Evolutionary conservation across 148 eudicot genomes (phyloP).

Genomic region (Amaranthus hypochondriacus): DNA sequence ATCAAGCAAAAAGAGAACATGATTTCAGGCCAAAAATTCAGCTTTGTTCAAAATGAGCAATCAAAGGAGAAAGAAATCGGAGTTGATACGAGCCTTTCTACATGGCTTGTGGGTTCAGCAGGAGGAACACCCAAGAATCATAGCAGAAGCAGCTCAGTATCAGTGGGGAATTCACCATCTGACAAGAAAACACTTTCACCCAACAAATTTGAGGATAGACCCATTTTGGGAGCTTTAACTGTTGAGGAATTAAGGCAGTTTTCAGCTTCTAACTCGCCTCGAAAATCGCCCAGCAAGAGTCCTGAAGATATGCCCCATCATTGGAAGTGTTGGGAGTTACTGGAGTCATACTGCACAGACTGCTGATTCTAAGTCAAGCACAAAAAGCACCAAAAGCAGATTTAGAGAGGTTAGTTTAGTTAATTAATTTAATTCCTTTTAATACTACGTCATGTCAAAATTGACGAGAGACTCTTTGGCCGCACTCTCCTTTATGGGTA

Average conservation of each 20-base stretch:
- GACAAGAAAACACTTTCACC: conserved; percentile 29
- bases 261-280: conserved; percentile 39
- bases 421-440: not conserved
- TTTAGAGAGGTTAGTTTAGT: conserved; percentile 32
- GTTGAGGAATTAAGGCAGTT: conserved; percentile 40
- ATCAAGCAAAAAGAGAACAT: conserved; percentile 58
- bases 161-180: conserved; percentile 36
- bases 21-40: conserved; percentile 10
- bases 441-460: too few relatives aligned
- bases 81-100: conserved; percentile 64
- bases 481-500: too few relatives aligned
- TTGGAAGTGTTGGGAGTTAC: conserved; percentile 69
- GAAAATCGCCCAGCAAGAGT: conserved; percentile 36
- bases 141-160: conserved; percentile 36
- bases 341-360: conserved; percentile 48
- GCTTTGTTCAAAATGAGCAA: conserved; percentile 10
- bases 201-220: conserved; percentile 45
- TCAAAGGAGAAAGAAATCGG: conserved; percentile 22
- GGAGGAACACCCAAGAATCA: conserved; percentile 18
- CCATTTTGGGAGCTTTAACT: conserved; percentile 51
- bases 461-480: too few relatives aligned
- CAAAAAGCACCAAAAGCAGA: conserved; percentile 30
- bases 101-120: conserved; percentile 52
- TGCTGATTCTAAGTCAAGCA: conserved; percentile 26
- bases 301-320: conserved; percentile 51